phyloP scores from a whole-genome alignment of 768 basidiomycete genomes.

The Russula sp. region DNA sequence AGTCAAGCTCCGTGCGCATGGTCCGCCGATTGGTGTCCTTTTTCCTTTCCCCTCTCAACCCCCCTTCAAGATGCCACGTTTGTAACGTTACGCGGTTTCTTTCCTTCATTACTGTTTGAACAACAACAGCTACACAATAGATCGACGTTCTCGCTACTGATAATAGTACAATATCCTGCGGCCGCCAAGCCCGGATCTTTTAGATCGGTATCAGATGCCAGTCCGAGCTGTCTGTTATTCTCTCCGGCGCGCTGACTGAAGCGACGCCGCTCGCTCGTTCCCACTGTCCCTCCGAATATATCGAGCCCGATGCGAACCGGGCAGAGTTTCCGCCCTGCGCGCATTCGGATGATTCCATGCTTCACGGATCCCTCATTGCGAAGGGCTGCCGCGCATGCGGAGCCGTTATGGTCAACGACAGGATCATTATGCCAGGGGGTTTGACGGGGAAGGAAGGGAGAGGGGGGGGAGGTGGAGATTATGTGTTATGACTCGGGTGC shows the following conservation, averaged over 20 bases:
- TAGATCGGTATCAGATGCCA: neutral
- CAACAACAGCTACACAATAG: neutral
- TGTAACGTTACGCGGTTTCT: neutral
- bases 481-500: neutral
- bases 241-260: neutral
- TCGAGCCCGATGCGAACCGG: neutral
- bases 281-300: neutral
- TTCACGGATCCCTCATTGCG: neutral
- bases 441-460: neutral
- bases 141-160: neutral
- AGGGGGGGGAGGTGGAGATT: neutral
- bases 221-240: neutral
- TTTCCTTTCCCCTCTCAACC: neutral
- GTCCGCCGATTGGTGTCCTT: conserved; percentile 2
- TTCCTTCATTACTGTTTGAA: neutral
- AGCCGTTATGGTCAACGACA: neutral
- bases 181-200: neutral
- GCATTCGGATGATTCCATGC: neutral
- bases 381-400: neutral
- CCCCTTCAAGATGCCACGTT: neutral
- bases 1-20: conserved; percentile 2
- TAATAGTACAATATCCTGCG: neutral
- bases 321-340: neutral
- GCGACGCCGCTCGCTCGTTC: neutral
- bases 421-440: neutral